Evolutionary conservation across 208 protist genomes (phyloP).

Genomic region (Crithidia sp.): DNA sequence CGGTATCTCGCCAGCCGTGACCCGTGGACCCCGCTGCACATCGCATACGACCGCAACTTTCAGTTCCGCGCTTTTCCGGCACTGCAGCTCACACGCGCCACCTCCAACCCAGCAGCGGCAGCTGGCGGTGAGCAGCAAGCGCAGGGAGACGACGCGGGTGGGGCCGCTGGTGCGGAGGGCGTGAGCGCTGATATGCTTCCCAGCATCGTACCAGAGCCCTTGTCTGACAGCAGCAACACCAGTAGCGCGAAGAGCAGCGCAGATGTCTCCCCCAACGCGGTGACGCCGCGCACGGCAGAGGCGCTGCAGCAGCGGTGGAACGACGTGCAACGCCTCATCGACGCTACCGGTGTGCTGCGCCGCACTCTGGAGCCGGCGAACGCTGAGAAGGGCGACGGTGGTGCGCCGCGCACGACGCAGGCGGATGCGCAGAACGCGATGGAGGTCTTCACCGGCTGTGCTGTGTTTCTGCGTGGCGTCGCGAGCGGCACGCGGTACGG

Average conservation of each 20-base stretch:
- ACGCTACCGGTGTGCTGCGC: conserved; percentile 41
- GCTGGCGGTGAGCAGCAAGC: background rate
- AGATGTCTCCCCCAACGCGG: background rate
- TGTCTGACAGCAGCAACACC: background rate
- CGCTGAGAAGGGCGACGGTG: background rate
- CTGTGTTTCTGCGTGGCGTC: conserved; percentile 72
- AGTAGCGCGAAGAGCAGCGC: conserved; percentile 4
- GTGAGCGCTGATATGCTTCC: conserved; percentile 25
- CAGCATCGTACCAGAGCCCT: conserved; percentile 14
- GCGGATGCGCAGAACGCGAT: conserved; percentile 38
- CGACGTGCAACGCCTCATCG: conserved; percentile 60
- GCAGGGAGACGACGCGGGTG: background rate
- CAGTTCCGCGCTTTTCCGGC: conserved; percentile 61
- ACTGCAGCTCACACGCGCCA: conserved; percentile 23
- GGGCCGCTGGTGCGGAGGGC: conserved; percentile 22
- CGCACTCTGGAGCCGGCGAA: conserved; percentile 7
- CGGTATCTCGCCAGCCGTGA: conserved; percentile 76
- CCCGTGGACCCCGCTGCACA: conserved; percentile 67
- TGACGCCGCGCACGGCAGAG: conserved; percentile 48
- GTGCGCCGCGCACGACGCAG: background rate
- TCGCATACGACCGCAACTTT: conserved; percentile 64
- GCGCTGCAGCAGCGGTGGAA: conserved; percentile 70
- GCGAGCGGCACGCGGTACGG: conserved; percentile 73
- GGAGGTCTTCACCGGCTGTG: conserved; percentile 86
- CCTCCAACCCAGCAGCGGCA: background rate